Conservation (phyloP, 192 early-diverging fungal genomes). For the Pilaira anomala region DNA sequence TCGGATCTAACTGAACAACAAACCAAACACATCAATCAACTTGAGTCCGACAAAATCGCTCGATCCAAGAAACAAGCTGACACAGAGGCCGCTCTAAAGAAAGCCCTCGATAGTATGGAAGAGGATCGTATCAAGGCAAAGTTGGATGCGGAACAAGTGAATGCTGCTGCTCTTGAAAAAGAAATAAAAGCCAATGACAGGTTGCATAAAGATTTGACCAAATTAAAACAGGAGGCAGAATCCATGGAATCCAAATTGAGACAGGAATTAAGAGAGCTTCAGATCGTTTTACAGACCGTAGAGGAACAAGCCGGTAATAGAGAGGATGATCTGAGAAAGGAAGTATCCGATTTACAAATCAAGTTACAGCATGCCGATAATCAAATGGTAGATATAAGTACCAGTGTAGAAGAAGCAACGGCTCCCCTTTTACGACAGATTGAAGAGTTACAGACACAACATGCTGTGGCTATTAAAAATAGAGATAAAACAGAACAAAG, state of each 20-base stretch:
- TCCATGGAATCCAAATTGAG: constrained; percentile 30
- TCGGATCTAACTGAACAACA: constrained; percentile 28
- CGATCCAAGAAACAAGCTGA: constrained; percentile 13
- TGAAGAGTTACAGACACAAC: constrained; percentile 45
- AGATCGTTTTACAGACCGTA: constrained; percentile 36
- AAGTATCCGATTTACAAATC: constrained; percentile 34
- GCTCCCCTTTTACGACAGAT: constrained; percentile 44
- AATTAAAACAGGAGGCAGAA: constrained; percentile 30
- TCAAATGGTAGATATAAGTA: constrained; percentile 37
- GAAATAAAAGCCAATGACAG: constrained; percentile 43
- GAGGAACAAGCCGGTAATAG: constrained; percentile 42
- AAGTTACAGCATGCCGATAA: constrained; percentile 41
- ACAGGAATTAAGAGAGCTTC: constrained; percentile 43
- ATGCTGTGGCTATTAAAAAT: constrained; percentile 33
- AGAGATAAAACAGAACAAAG: constrained; percentile 46
- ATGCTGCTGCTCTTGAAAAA: constrained; percentile 45
- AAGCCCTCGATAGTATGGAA: constrained; percentile 15
- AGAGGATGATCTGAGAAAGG: constrained; percentile 42
- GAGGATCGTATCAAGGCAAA: constrained; percentile 19
- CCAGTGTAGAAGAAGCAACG: constrained; percentile 42
- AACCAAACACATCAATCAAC: constrained; percentile 29
- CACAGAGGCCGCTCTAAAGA: constrained; percentile 1
- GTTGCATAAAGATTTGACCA: constrained; percentile 41
- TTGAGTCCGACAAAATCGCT: constrained; percentile 16
- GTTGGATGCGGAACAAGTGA: constrained; percentile 30